A percentile compares a stretch with the other conserved stretches of the same genome.
Evolutionary conservation across 306 rosid species (phyloP).

Genomic region (Quercus variabilis): DNA sequence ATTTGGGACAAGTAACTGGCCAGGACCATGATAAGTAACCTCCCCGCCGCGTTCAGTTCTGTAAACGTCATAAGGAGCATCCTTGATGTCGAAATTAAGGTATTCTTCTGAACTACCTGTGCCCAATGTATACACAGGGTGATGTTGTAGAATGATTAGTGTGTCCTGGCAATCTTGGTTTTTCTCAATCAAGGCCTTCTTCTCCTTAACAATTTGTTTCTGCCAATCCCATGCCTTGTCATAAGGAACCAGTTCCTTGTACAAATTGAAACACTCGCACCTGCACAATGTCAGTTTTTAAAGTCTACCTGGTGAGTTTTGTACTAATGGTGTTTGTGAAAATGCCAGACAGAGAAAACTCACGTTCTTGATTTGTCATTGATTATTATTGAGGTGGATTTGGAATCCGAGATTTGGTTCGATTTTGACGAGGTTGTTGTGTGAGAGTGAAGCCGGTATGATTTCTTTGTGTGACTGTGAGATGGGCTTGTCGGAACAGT

Average conservation of each 20-base stretch:
- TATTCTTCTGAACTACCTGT: conserved; percentile 34
- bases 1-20: conserved; percentile 30
- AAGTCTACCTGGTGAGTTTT: background rate
- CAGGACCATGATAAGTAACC: conserved; percentile 55
- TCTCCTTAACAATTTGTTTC: conserved; percentile 34
- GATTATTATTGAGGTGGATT: background rate
- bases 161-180: conserved; percentile 34
- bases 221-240: conserved; percentile 54
- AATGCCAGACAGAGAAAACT: too few relatives aligned
- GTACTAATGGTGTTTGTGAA: background rate
- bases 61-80: conserved; percentile 36
- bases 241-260: conserved; percentile 54
- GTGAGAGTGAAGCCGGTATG: background rate
- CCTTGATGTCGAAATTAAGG: conserved; percentile 35
- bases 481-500: conserved; percentile 15
- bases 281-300: conserved; percentile 29
- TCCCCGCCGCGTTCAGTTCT: conserved; percentile 54
- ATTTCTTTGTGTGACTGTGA: background rate
- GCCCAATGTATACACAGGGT: conserved; percentile 48
- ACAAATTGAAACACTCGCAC: conserved; percentile 67
- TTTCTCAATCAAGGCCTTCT: conserved; percentile 28
- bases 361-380: conserved; percentile 26
- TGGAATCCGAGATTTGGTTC: conserved; percentile 7
- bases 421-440: background rate
- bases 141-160: conserved; percentile 41